These are phyloP conservation scores for Xylariaceae sp. DNA, from an alignment of 2,329 filamentous ascomycete species.

Conservation along the genomic window DNA sequence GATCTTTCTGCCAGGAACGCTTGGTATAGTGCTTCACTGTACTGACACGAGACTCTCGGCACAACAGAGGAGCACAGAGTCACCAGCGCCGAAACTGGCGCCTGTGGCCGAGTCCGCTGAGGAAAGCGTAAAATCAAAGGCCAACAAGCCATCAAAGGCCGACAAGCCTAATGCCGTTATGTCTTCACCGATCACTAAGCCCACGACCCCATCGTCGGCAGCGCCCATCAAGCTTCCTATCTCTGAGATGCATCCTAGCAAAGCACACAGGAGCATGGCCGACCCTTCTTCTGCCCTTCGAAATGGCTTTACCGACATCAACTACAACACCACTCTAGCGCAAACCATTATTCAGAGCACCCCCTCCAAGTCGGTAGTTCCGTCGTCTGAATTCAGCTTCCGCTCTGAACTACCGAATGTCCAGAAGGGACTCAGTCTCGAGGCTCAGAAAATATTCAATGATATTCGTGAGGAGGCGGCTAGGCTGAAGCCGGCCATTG, in stretches of 20 bases:
- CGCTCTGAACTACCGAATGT: constrained; percentile 47
- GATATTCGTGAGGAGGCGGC: constrained; percentile 68
- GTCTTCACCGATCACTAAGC: constrained; percentile 33
- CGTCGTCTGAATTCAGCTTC: constrained; percentile 61
- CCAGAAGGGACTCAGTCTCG: constrained; percentile 53
- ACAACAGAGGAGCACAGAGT: constrained; percentile 22
- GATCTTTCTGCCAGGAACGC: too few species aligned
- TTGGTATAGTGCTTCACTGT: neutral
- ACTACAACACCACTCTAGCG: constrained; percentile 44
- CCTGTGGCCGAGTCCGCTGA: constrained; percentile 38
- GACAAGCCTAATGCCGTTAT: constrained; percentile 22
- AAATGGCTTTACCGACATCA: constrained; percentile 76
- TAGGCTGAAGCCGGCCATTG: constrained; percentile 64
- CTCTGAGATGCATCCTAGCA: constrained; percentile 89
- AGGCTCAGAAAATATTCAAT: constrained; percentile 55
- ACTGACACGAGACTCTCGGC: neutral
- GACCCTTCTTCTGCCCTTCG: constrained; percentile 73
- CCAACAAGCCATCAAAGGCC: constrained; percentile 2
- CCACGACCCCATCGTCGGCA: constrained; percentile 57
- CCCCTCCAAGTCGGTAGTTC: constrained; percentile 53
- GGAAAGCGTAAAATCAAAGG: too few species aligned
- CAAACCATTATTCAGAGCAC: constrained; percentile 49
- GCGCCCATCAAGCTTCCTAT: constrained; percentile 64
- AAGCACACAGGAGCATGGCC: constrained; percentile 69
- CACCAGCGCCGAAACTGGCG: constrained; percentile 13